A percentile compares a stretch with the other conserved stretches of the same genome.
Conservation (phyloP, 1,284 basidiomycete species). For the Peniophora sp. region DNA sequence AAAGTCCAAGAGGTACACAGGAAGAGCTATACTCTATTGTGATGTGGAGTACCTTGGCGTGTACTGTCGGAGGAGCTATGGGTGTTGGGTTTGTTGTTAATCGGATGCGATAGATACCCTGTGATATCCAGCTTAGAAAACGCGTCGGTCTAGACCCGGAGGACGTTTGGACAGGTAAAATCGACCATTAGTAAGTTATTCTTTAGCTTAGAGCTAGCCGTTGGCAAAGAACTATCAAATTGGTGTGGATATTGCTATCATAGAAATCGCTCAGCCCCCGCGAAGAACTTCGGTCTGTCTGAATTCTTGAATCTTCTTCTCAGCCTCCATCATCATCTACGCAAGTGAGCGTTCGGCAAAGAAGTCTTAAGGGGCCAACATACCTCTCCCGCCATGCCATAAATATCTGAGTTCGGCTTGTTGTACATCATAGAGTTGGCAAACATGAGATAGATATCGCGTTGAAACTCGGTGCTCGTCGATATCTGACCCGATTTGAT, state of each 20-base stretch:
- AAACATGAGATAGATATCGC: conserved; percentile 89
- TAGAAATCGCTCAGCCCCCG: neutral
- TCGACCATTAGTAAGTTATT: too few relatives aligned
- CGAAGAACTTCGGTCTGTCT: neutral
- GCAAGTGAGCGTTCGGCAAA: neutral
- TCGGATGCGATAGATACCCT: neutral
- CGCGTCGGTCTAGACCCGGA: too few relatives aligned
- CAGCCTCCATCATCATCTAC: neutral
- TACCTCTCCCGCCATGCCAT: conserved; percentile 85
- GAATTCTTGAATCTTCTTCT: conserved; percentile 2
- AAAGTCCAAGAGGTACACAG: neutral
- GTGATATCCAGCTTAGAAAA: too few relatives aligned
- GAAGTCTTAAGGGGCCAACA: conserved; percentile 21
- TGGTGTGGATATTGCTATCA: too few relatives aligned
- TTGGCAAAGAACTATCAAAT: too few relatives aligned
- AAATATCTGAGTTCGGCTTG: conserved; percentile 73
- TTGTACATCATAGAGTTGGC: conserved; percentile 97
- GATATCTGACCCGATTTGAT: conserved; percentile 78
- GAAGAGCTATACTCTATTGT: neutral
- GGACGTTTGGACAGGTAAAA: too few relatives aligned
- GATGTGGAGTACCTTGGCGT: neutral
- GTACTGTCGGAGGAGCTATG: neutral
- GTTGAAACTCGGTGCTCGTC: conserved; percentile 79
- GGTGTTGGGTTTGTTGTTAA: neutral
- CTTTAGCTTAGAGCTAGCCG: too few relatives aligned